Evolutionary conservation across 306 rosid genomes (phyloP).

Genomic region (Cicer arietinum): DNA sequence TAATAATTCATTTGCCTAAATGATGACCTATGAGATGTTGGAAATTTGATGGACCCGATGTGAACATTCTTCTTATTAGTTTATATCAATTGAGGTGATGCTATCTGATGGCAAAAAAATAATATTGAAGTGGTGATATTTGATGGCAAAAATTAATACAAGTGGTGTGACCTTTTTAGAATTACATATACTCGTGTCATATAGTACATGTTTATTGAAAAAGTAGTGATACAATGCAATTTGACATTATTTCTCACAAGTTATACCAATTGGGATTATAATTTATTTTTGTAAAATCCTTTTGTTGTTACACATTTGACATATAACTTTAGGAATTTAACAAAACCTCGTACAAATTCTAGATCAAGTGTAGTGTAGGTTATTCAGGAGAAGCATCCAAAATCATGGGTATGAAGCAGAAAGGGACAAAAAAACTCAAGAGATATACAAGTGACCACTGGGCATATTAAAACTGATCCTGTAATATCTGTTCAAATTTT

Average conservation of each 20-base stretch:
- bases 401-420: conserved; percentile 1
- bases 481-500: background rate
- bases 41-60: conserved; percentile 13
- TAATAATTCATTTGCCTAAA: conserved; percentile 16
- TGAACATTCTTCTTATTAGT: conserved; percentile 27
- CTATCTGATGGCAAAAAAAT: conserved; percentile 7
- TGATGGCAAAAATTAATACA: conserved; percentile 18
- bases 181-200: background rate
- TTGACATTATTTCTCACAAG: background rate
- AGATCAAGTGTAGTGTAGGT: conserved; percentile 23
- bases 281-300: conserved; percentile 6
- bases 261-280: background rate
- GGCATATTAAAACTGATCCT: background rate
- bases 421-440: background rate
- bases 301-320: background rate
- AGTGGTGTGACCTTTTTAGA: conserved; percentile 7
- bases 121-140: background rate
- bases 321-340: background rate
- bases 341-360: background rate
- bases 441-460: background rate
- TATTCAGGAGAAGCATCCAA: background rate
- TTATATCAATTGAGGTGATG: conserved; percentile 15
- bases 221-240: background rate
- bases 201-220: background rate
- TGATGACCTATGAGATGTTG: conserved; percentile 8